Conservation (phyloP, 2,329 filamentous ascomycete species). For the Verticillium isaacii region DNA sequence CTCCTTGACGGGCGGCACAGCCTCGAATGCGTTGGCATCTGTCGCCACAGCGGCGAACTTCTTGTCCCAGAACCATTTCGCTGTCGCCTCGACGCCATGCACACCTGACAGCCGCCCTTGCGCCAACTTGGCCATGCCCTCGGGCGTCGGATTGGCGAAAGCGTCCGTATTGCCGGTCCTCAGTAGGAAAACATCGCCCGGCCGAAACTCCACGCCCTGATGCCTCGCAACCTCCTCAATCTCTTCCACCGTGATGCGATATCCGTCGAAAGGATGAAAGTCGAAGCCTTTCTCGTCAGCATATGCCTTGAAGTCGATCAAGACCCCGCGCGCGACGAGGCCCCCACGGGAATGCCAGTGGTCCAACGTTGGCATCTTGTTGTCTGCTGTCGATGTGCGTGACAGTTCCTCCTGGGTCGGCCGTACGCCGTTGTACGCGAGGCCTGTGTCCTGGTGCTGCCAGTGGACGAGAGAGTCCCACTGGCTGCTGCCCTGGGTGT, state of each 20-base stretch:
- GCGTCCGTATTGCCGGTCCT: constrained; percentile 58
- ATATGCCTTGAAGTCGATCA: constrained; percentile 50
- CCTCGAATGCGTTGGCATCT: constrained; percentile 60
- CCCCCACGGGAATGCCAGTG: constrained; percentile 49
- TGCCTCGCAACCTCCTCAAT: constrained; percentile 54
- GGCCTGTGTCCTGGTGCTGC: constrained; percentile 34
- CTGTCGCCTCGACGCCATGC: constrained; percentile 44
- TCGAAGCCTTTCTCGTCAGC: constrained; percentile 42
- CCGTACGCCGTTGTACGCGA: constrained; percentile 45
- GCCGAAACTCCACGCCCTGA: constrained; percentile 58
- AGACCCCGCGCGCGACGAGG: constrained; percentile 48
- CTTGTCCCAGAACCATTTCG: constrained; percentile 65
- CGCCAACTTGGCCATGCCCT: constrained; percentile 27
- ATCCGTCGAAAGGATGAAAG: constrained; percentile 45
- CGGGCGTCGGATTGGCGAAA: constrained; percentile 40
- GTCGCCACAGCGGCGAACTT: constrained; percentile 63
- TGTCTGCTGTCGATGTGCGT: constrained; percentile 17
- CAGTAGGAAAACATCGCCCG: constrained; percentile 63
- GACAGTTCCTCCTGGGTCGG: constrained; percentile 28
- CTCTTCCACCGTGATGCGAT: constrained; percentile 49
- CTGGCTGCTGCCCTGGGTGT: constrained; percentile 51
- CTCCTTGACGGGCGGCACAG: constrained; percentile 47
- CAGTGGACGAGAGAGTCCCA: constrained; percentile 51
- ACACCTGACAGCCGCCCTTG: constrained; percentile 27
- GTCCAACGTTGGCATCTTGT: constrained; percentile 32